These are phyloP conservation scores for Psilocybe azurescens DNA, from an alignment of 768 basidiomycete genomes.

Conservation along the genomic window DNA sequence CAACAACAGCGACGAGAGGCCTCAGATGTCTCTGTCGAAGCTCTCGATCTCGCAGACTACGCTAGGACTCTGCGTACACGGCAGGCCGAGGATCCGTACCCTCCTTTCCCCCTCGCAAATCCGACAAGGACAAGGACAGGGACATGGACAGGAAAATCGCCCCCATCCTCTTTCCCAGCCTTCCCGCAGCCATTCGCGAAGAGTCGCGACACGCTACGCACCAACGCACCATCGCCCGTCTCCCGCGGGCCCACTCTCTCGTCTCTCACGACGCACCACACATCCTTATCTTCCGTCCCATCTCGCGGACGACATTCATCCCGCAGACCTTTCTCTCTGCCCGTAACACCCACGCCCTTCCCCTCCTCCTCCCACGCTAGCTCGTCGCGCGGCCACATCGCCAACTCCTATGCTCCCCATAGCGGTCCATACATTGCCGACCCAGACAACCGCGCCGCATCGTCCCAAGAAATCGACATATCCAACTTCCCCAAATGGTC, in stretches of 20 bases:
- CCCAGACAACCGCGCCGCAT: constrained; percentile 28
- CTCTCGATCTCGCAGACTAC: constrained; percentile 77
- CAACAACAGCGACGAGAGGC: constrained; percentile 47
- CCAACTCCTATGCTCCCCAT: constrained; percentile 17
- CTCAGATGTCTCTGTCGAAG: constrained; percentile 72
- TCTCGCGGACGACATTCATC: constrained; percentile 20
- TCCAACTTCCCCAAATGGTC: constrained; percentile 71
- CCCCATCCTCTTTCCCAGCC: not conserved
- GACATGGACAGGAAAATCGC: not conserved
- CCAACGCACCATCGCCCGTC: constrained; percentile 44
- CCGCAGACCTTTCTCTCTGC: constrained; percentile 54
- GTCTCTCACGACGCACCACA: constrained; percentile 35
- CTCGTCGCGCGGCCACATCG: constrained; percentile 21
- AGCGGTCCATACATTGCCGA: constrained; percentile 26
- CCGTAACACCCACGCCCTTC: constrained; percentile 40
- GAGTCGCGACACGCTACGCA: constrained; percentile 28
- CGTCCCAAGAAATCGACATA: constrained; percentile 56
- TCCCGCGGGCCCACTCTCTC: constrained; percentile 50
- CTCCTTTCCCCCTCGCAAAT: constrained; percentile 32
- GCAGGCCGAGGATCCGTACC: constrained; percentile 39
- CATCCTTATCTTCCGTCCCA: constrained; percentile 19
- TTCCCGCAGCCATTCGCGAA: constrained; percentile 2
- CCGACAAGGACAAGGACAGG: constrained; percentile 7
- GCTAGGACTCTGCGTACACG: constrained; percentile 51
- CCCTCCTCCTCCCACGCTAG: constrained; percentile 18